These are phyloP conservation scores for Phycomyces nitens DNA, from an alignment of 192 early-diverging fungal species.

Conservation along the genomic window DNA sequence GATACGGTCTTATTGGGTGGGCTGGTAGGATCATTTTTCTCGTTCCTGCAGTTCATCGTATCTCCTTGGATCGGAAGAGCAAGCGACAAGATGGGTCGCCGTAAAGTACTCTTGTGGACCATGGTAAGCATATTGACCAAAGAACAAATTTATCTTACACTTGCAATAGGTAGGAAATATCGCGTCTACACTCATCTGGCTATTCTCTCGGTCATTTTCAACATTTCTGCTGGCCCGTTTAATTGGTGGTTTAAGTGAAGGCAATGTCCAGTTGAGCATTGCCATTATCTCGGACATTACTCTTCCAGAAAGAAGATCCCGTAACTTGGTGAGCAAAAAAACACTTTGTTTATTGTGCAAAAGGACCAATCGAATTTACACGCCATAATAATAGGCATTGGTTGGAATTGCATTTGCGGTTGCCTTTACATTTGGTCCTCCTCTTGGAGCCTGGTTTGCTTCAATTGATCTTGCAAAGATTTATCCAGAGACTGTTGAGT, in stretches of 20 bases:
- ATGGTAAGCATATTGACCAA: conserved; percentile 67
- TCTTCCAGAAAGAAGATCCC: conserved; percentile 66
- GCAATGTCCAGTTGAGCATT: conserved; percentile 95
- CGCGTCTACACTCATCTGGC: conserved; percentile 86
- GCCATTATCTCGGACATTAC: conserved; percentile 96
- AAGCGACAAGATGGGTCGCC: conserved; percentile 77
- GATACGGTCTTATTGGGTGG: conserved; percentile 89
- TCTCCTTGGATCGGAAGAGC: conserved; percentile 81
- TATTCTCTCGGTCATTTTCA: conserved; percentile 79
- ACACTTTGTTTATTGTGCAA: too few relatives aligned
- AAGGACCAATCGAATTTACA: neutral
- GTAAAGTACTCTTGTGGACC: conserved; percentile 75
- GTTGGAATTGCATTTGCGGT: conserved; percentile 97
- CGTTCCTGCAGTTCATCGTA: conserved; percentile 86
- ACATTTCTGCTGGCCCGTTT: conserved; percentile 82
- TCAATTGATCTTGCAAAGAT: conserved; percentile 45
- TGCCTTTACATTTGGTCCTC: conserved; percentile 93
- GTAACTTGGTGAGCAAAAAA: conserved; percentile 66
- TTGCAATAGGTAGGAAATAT: conserved; percentile 85
- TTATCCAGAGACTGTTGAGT: conserved; percentile 42
- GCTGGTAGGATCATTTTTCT: conserved; percentile 87
- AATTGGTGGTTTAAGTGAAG: conserved; percentile 92
- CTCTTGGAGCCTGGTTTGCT: conserved; percentile 79
- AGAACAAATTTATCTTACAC: too few relatives aligned
- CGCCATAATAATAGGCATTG: conserved; percentile 58